Evolutionary conservation across 768 basidiomycete species (phyloP).

Genomic region (Boletus rex-veris): DNA sequence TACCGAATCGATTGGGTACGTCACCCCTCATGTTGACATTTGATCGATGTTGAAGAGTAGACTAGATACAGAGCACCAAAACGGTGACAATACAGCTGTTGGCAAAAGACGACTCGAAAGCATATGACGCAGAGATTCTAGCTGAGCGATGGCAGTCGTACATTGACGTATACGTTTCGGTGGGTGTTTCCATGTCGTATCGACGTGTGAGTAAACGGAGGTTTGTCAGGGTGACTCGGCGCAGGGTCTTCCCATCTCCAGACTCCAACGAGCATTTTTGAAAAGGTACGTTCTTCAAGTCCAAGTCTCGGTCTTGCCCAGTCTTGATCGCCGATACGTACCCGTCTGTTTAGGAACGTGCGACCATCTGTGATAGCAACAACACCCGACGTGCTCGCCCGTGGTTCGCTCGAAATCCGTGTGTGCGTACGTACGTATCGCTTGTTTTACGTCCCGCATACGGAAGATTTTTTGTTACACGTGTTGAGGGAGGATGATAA

Average conservation of each 20-base stretch:
- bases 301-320: neutral
- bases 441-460: constrained; percentile 25
- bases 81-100: constrained; percentile 71
- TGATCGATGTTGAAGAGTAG: neutral
- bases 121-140: constrained; percentile 72
- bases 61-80: constrained; percentile 61
- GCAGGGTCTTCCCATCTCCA: constrained; percentile 45
- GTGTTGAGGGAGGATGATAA: constrained; percentile 8
- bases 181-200: constrained; percentile 29
- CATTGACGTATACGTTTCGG: constrained; percentile 71
- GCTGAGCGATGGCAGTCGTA: constrained; percentile 79
- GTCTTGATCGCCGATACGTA: neutral
- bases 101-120: constrained; percentile 73
- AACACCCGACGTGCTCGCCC: constrained; percentile 45
- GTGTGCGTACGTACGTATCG: constrained; percentile 52
- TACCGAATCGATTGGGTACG: constrained; percentile 81
- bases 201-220: neutral
- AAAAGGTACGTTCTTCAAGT: constrained; percentile 45
- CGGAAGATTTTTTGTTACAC: constrained; percentile 23
- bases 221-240: constrained; percentile 52
- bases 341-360: constrained; percentile 17
- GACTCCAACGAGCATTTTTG: constrained; percentile 59
- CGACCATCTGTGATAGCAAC: constrained; percentile 16
- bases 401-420: constrained; percentile 72
- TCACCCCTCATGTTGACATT: neutral